phyloP scores from a whole-genome alignment of 2,329 filamentous ascomycete species.

The Colletotrichum graminicola region DNA sequence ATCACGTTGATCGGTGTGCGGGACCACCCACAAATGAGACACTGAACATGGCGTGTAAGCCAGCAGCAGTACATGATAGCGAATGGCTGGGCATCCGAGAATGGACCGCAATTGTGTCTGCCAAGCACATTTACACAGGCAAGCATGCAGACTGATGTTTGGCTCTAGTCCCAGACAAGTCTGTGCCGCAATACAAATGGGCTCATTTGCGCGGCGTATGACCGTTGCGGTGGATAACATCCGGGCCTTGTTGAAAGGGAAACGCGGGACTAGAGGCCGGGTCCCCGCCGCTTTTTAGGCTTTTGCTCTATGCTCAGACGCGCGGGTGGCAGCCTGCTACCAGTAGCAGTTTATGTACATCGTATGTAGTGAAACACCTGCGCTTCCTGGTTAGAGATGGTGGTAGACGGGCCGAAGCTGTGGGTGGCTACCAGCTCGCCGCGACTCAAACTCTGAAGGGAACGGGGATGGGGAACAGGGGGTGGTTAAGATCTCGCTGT shows the following conservation, averaged over 20 bases:
- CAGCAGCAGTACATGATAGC: not conserved
- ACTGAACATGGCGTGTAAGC: not conserved
- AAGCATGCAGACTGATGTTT: not conserved
- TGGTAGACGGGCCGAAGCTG: conserved; percentile 31
- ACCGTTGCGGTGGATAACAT: conserved; percentile 2
- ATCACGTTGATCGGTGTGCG: not conserved
- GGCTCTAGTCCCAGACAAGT: not conserved
- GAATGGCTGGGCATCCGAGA: not conserved
- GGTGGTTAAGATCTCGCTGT: not conserved
- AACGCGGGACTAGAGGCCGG: not conserved
- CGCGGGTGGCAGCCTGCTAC: not conserved
- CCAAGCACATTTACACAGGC: too few relatives aligned
- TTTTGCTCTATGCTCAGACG: not conserved
- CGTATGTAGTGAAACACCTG: not conserved
- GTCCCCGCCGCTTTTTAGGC: not conserved
- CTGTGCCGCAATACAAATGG: conserved; percentile 1
- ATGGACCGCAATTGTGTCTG: not conserved
- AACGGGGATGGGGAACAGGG: conserved; percentile 4
- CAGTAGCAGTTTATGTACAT: not conserved
- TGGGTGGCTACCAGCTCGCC: conserved; percentile 31
- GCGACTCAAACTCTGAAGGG: conserved; percentile 12
- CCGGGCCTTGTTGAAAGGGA: not conserved
- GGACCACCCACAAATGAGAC: not conserved
- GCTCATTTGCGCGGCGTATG: not conserved
- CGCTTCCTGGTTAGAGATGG: conserved; percentile 25